Percentiles rank a stretch among this genome's conserved stretches.
These are phyloP conservation scores for Candida coquimbonensis DNA, from an alignment of 805 yeast species.

Conservation along the genomic window DNA sequence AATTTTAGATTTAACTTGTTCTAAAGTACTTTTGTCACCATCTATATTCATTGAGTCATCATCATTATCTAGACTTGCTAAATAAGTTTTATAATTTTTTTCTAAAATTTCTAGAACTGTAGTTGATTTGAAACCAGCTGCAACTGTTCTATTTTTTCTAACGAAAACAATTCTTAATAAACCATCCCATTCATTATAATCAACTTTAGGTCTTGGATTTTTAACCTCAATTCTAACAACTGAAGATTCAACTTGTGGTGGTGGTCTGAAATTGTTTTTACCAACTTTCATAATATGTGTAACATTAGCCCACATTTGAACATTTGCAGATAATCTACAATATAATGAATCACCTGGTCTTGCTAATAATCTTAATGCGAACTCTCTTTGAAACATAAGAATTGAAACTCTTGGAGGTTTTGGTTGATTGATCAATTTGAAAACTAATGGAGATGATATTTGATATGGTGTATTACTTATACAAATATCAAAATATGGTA, in stretches of 20 bases:
- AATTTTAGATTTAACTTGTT: slow-evolving; percentile 59
- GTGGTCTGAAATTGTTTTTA: slow-evolving; percentile 92
- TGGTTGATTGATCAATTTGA: slow-evolving; percentile 84
- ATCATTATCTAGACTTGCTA: slow-evolving; percentile 39
- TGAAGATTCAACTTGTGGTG: slow-evolving; percentile 96
- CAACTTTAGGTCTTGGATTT: slow-evolving; percentile 88
- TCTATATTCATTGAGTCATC: slow-evolving; percentile 32
- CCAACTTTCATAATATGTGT: slow-evolving; percentile 99
- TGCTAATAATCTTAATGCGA: slow-evolving; percentile 87
- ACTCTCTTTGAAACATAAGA: slow-evolving; percentile 96
- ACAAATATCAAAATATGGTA: slow-evolving; percentile 93
- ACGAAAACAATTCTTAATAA: slow-evolving; percentile 84
- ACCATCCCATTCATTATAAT: slow-evolving; percentile 97
- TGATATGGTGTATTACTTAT: slow-evolving; percentile 97
- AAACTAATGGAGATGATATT: slow-evolving; percentile 93
- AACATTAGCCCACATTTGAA: slow-evolving; percentile 99
- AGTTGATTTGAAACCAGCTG: slow-evolving; percentile 84
- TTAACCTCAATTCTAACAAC: slow-evolving; percentile 93
- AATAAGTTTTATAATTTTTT: slow-evolving; percentile 76
- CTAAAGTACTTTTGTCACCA: slow-evolving; percentile 24
- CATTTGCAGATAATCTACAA: slow-evolving; percentile 91
- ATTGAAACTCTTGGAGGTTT: slow-evolving; percentile 92
- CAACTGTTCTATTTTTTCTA: slow-evolving; percentile 85
- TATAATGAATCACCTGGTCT: slow-evolving; percentile 94
- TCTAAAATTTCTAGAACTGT: slow-evolving; percentile 78